Percentiles rank a stretch among this genome's conserved stretches.
Conservation (phyloP, 345 rosid genomes). For the Brassica rapa region DNA sequence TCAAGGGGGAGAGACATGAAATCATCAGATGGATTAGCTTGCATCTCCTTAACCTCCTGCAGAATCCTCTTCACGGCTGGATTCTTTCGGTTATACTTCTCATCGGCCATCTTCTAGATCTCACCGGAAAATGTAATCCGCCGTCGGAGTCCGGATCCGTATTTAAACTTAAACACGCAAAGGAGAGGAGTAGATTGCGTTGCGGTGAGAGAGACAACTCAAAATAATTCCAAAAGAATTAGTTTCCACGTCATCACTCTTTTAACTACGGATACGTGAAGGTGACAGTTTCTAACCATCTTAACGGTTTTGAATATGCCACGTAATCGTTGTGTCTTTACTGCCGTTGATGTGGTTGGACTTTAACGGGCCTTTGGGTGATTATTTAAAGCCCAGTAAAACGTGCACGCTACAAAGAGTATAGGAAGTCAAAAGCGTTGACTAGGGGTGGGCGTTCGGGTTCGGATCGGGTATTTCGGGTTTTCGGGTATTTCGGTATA, state of each 20-base stretch:
- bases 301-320: background rate
- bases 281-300: background rate
- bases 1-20: slow-evolving; percentile 98
- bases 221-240: background rate
- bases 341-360: slow-evolving; percentile 15
- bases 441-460: background rate
- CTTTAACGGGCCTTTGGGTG: slow-evolving; percentile 23
- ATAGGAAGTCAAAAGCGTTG: slow-evolving; percentile 26
- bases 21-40: slow-evolving; percentile 95
- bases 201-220: background rate
- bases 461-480: too few species aligned
- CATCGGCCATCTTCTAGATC: slow-evolving; percentile 64
- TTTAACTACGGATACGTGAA: slow-evolving; percentile 10
- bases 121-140: slow-evolving; percentile 21
- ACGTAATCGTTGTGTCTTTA: background rate
- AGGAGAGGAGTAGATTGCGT: background rate
- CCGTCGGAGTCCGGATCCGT: slow-evolving; percentile 14
- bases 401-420: slow-evolving; percentile 16
- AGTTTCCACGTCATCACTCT: slow-evolving; percentile 30
- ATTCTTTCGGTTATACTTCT: slow-evolving; percentile 82
- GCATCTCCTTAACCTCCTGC: slow-evolving; percentile 99
- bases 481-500: too few species aligned
- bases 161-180: slow-evolving; percentile 6
- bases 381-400: slow-evolving; percentile 30
- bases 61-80: slow-evolving; percentile 96